Evolutionary conservation across 179 eudicot species (phyloP), one percentile per base, ranked within the genome.

Genomic region (Carnegiea gigantea): DNA sequence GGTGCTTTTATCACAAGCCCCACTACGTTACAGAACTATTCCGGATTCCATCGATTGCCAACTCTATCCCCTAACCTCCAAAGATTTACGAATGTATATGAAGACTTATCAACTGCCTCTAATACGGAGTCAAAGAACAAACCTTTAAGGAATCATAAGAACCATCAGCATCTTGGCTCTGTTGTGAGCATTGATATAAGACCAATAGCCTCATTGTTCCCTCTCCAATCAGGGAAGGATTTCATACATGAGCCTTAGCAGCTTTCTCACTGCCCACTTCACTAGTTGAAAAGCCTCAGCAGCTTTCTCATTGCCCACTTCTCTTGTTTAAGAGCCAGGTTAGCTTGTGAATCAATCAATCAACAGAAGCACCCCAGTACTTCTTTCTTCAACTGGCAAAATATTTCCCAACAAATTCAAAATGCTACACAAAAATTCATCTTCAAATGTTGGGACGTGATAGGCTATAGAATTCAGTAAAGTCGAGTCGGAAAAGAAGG

Each of bases 401-500:
- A 59, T 54, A 76, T 76, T 64, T 73, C 53, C 12, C 44, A 4
- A 79, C 67, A 60, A 72, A 36, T 59, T 26, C 5, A 38, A 76
- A 3, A 3, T 14, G 23, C 78, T 71, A 51, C 73, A 70, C 44
- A 20, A 59, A 18, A 64, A 14, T 67, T 49, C 65, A 28, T 40
- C 80, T 44, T 85, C 81, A 72, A 53, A 71, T 83, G 79, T 77
- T 82, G 38, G 90, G 88, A 65, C 82, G 87, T 82, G 87, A 83
- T 75, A 86, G 90, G 82, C 92, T 89, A 79, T 94, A 95, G 83
- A 95, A 95, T 83, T 95, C 96, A 43, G 96, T 94, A 81, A 95
- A 95, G 85, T 95, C 96, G 48, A 95, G 92, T 70, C 99, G 90
- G 89, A 95, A 95, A 81, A 91, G 88, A 46, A 95, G 95, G 89